A percentile compares a stretch with the other conserved stretches of the same genome.
Conservation (phyloP, 2,329 filamentous ascomycete genomes). For the Trichothecium roseum region DNA sequence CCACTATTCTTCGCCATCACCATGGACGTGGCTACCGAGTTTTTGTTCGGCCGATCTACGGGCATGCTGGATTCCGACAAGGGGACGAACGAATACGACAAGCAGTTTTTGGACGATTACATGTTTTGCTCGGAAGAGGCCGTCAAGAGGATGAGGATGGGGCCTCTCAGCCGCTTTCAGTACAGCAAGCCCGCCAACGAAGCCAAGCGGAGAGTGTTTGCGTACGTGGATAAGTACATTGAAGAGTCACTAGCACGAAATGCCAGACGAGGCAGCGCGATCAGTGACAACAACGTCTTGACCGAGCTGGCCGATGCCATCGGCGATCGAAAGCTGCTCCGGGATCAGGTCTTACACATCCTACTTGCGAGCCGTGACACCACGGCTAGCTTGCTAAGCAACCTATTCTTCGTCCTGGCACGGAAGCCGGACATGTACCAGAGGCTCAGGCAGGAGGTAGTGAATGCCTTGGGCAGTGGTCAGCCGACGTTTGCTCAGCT, state of each 20-base stretch:
- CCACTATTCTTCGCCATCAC: conserved; percentile 36
- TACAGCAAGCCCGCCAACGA: conserved; percentile 12
- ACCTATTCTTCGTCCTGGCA: conserved; percentile 31
- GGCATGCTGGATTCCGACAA: conserved; percentile 11
- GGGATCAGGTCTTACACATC: conserved; percentile 32
- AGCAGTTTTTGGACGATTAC: conserved; percentile 25
- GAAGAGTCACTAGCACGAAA: conserved; percentile 18
- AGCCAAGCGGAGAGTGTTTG: conserved; percentile 20
- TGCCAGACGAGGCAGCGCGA: conserved; percentile 8
- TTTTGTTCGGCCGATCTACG: conserved; percentile 28
- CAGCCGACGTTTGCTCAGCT: conserved; percentile 37
- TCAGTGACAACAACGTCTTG: conserved; percentile 33
- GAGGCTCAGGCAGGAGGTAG: conserved; percentile 33
- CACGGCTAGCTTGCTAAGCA: conserved; percentile 31
- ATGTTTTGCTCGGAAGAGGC: conserved; percentile 21
- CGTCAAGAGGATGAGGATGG: conserved; percentile 19
- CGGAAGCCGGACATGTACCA: conserved; percentile 27
- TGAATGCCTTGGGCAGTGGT: conserved; percentile 15
- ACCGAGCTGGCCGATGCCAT: conserved; percentile 36
- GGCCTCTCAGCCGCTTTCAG: conserved; percentile 18
- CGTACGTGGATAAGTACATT: conserved; percentile 35
- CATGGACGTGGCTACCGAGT: conserved; percentile 35
- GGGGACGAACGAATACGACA: conserved; percentile 10
- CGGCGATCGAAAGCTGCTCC: conserved; percentile 26
- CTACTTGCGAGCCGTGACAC: conserved; percentile 35